phyloP scores from a whole-genome alignment of 441 rosid species.

The Adansonia gregorii region DNA sequence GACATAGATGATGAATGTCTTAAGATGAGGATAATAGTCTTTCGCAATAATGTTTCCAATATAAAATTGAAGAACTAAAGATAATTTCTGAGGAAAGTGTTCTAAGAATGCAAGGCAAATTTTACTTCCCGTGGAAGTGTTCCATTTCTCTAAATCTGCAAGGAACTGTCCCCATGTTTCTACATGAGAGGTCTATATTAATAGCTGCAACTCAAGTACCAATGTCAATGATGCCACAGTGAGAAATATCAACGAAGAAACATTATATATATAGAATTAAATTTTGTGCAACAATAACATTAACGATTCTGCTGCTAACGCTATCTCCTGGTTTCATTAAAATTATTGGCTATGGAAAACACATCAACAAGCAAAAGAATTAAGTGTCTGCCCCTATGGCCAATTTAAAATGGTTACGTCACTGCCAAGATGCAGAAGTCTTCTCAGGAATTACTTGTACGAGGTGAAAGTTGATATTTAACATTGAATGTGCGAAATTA shows the following conservation, averaged over 20 bases:
- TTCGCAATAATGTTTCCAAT: background rate
- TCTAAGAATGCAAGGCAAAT: background rate
- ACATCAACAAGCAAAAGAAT: background rate
- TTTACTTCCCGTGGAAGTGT: background rate
- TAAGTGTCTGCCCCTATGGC: background rate
- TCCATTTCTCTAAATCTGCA: background rate
- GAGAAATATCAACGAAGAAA: background rate
- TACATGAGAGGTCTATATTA: background rate
- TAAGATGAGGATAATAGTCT: slow-evolving; percentile 15
- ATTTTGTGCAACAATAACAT: background rate
- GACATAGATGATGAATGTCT: slow-evolving; percentile 1
- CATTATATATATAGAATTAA: background rate
- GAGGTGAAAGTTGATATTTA: too few species aligned
- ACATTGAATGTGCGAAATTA: too few species aligned
- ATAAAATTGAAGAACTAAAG: background rate
- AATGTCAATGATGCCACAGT: background rate
- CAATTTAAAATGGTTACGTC: background rate
- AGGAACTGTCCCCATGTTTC: background rate
- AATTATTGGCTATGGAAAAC: too few species aligned
- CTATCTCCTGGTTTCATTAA: too few species aligned
- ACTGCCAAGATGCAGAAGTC: background rate
- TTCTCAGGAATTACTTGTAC: slow-evolving; percentile 7
- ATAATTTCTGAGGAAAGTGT: background rate
- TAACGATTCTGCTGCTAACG: too few species aligned
- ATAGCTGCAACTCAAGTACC: slow-evolving; percentile 9